These are phyloP conservation scores for Trichosanthes cucumerina DNA, from an alignment of 306 rosid species.

Conservation along the genomic window DNA sequence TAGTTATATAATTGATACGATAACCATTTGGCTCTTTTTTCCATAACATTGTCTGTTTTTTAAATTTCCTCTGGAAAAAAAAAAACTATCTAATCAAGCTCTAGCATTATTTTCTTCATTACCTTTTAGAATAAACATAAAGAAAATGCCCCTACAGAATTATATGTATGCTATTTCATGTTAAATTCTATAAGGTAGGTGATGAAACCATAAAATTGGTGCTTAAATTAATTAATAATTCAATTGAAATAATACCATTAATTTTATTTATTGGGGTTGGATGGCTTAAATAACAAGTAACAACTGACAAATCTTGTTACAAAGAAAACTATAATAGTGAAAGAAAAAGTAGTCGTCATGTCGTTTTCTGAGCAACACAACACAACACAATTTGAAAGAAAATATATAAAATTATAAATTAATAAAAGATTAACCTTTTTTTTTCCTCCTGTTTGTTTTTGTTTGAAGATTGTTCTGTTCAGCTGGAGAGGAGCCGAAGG, in stretches of 20 bases:
- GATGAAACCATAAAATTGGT: background rate
- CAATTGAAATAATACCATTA: background rate
- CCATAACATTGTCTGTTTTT: background rate
- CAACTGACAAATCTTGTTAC: background rate
- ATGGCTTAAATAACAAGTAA: background rate
- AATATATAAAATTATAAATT: background rate
- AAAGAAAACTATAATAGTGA: background rate
- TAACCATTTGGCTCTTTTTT: background rate
- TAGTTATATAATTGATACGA: background rate
- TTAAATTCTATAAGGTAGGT: background rate
- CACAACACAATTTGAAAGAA: background rate
- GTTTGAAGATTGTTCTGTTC: background rate
- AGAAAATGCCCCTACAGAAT: background rate
- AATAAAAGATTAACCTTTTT: background rate
- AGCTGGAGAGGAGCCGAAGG: background rate
- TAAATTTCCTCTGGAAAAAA: too few species aligned
- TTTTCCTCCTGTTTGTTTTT: background rate
- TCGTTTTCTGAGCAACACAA: background rate
- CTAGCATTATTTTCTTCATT: background rate
- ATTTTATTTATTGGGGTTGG: background rate
- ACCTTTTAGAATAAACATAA: background rate
- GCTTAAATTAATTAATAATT: background rate
- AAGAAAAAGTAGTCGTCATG: constrained; percentile 2
- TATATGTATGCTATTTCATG: background rate
- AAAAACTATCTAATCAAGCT: too few species aligned